These are phyloP conservation scores for Funneliformis geosporum DNA, from an alignment of 192 early-diverging fungal species.

Conservation along the genomic window DNA sequence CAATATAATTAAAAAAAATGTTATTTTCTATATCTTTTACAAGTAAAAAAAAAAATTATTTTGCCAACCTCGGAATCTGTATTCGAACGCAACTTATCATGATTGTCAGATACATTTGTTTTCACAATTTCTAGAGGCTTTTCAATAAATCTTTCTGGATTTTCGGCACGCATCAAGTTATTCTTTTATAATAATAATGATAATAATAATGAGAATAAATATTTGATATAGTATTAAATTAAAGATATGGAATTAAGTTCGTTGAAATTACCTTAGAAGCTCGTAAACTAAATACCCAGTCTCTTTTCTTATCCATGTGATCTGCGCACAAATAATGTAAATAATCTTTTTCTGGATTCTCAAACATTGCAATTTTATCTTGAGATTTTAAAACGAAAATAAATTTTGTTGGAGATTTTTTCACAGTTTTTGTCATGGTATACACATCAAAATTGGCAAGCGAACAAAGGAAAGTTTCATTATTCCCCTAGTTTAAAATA, in stretches of 20 bases:
- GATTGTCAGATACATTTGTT: background rate
- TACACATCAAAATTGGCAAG: constrained; percentile 84
- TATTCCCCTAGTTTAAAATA: background rate
- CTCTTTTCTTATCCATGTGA: constrained; percentile 60
- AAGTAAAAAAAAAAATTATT: background rate
- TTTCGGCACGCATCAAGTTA: background rate
- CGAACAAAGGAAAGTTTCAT: constrained; percentile 43
- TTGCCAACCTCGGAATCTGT: background rate
- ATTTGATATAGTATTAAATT: background rate
- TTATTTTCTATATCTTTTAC: background rate
- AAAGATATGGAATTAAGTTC: background rate
- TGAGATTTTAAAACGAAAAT: constrained; percentile 86
- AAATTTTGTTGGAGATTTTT: constrained; percentile 75
- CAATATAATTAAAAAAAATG: background rate
- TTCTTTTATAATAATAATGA: background rate
- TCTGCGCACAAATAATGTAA: constrained; percentile 72
- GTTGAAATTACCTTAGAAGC: constrained; percentile 64
- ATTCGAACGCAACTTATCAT: background rate
- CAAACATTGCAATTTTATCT: constrained; percentile 74
- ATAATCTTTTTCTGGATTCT: constrained; percentile 80
- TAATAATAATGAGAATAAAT: background rate
- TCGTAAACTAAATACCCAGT: constrained; percentile 74
- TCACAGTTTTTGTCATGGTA: constrained; percentile 62
- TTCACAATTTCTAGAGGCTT: background rate
- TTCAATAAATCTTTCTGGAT: background rate